Base-by-base conservation (phyloP, 164 flowering plant genomes). In the Vitis rotundifolia region DNA sequence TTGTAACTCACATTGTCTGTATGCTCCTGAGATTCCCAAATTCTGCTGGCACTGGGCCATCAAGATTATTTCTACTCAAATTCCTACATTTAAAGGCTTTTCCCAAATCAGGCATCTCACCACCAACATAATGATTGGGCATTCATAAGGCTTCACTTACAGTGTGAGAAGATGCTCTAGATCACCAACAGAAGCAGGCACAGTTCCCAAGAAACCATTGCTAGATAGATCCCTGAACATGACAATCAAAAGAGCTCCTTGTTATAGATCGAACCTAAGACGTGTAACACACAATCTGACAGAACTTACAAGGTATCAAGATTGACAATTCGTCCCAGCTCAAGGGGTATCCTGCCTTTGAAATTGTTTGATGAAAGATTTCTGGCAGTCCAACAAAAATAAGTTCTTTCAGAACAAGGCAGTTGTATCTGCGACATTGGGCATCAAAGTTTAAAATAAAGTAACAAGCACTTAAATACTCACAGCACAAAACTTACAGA, bases 101-200 rank as follows among this genome's bases (percentile, higher is more conserved):
- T 1, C 15, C n/a, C 10, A 12, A 60, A 4, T 49, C 50, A 50
- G 50, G 12, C 0, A 56, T 54, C 16, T 10, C 5, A 50, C 9
- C 5, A 66, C 22, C 15, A 12, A 14, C 1, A 1, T 19, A 61
- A 19, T 5, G n/a, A 31, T 51, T 2, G 12, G 13, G 2, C 1
- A 37, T 37, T 37, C 44, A 8, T 1, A 61, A 14, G 9, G 13
- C 56, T 53, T 53, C 55, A 18, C 91, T 75, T 78, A 92, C 98
- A 94, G 71, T 18, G 73, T 87, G 22, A 92, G 89, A 65, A 94
- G 93, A 72, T 94, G 98, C 83, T 94, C 98, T 29, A 94, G 74
- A 69, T 81, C 90, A 73, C 98, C 98, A 56, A 94, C 70, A 47
- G 97, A 86, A 51, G 90, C 82, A 18, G 98, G 98, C 58, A 89